These are phyloP conservation scores for Leccinellum albellum DNA, from an alignment of 768 basidiomycete species.

Conservation along the genomic window DNA sequence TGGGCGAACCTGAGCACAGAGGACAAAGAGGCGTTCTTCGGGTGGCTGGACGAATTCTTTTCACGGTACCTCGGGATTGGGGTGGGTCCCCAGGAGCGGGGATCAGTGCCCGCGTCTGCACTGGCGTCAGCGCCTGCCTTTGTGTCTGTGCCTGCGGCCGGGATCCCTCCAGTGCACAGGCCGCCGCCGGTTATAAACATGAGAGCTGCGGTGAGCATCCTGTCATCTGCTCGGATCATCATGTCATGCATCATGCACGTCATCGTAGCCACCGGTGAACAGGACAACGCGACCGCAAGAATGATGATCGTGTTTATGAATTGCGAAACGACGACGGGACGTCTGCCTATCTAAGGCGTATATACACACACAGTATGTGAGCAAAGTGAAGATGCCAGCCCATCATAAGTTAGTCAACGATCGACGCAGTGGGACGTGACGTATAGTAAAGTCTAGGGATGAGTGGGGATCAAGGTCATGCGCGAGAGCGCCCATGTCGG, in stretches of 20 bases:
- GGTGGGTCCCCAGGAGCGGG: constrained; percentile 11
- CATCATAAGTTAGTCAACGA: constrained; percentile 16
- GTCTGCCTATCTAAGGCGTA: constrained; percentile 5
- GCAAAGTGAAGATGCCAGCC: constrained; percentile 3
- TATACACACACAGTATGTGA: constrained; percentile 16
- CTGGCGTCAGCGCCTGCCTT: too few species aligned
- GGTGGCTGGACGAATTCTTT: constrained; percentile 82
- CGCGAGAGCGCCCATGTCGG: background rate
- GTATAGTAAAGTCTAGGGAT: constrained; percentile 13
- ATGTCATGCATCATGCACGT: background rate
- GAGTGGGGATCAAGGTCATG: background rate
- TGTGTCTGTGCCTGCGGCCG: background rate
- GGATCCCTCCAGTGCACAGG: background rate
- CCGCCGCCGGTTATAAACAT: background rate
- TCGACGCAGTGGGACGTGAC: constrained; percentile 5
- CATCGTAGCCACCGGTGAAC: constrained; percentile 22
- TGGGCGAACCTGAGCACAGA: constrained; percentile 65
- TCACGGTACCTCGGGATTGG: constrained; percentile 38
- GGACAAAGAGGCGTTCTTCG: constrained; percentile 72
- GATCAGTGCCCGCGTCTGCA: background rate
- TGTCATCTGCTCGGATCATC: background rate
- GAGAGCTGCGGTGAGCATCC: constrained; percentile 19
- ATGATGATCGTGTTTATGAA: constrained; percentile 1
- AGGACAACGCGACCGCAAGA: constrained; percentile 16
- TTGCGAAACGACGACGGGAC: background rate